Evolutionary conservation across 2,329 filamentous ascomycete genomes (phyloP).

Genomic region (Colletotrichum salicis): DNA sequence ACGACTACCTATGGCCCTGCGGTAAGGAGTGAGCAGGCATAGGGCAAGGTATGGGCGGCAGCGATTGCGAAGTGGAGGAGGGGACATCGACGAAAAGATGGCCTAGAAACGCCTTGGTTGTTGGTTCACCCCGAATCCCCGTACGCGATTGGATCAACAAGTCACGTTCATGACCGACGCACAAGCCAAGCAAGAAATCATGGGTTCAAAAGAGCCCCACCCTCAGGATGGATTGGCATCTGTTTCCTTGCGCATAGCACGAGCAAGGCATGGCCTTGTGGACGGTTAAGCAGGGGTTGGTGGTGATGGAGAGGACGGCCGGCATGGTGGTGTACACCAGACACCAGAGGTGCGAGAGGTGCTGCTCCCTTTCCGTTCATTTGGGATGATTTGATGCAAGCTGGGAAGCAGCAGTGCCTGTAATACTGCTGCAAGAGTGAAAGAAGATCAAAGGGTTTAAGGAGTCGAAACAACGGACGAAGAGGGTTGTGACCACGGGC

Average conservation of each 20-base stretch:
- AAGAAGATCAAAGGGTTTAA: background rate
- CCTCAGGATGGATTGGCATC: slow-evolving; percentile 1
- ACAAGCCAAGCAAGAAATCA: slow-evolving; percentile 32
- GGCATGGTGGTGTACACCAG: slow-evolving; percentile 9
- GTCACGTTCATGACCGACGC: slow-evolving; percentile 20
- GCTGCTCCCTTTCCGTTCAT: slow-evolving; percentile 7
- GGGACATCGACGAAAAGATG: background rate
- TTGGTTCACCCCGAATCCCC: slow-evolving; percentile 6
- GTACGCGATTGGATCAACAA: slow-evolving; percentile 24
- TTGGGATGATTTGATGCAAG: slow-evolving; percentile 16
- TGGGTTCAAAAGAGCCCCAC: slow-evolving; percentile 31
- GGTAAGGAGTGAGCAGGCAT: background rate
- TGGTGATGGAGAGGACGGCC: background rate
- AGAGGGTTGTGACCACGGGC: background rate
- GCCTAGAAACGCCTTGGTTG: slow-evolving; percentile 22
- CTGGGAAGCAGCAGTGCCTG: slow-evolving; percentile 11
- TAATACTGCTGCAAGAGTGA: background rate
- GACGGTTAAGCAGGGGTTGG: slow-evolving; percentile 2
- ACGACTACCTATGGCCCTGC: background rate
- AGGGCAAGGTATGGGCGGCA: background rate
- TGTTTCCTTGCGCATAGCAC: slow-evolving; percentile 6
- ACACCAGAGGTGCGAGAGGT: slow-evolving; percentile 1
- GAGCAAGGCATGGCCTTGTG: slow-evolving; percentile 25
- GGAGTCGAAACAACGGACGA: slow-evolving; percentile 18
- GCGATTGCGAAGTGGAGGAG: slow-evolving; percentile 2